phyloP scores from a whole-genome alignment of 495 filamentous ascomycete species.

The Xanthoparmelia taractica region DNA sequence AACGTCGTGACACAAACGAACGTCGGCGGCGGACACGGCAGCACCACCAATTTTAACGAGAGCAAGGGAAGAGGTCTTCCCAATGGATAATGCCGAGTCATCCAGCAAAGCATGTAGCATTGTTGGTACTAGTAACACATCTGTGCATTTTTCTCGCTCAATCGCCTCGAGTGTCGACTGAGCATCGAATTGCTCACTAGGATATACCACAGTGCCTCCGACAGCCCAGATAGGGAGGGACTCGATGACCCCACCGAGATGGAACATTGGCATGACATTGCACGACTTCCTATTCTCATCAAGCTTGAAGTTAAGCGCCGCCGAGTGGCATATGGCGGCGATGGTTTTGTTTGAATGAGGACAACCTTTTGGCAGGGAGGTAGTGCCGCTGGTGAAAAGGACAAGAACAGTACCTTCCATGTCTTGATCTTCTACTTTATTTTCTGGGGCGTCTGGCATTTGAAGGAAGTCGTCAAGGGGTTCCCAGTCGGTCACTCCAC shows the following conservation, averaged over 20 bases:
- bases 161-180: constrained; percentile 29
- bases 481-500: constrained; percentile 1
- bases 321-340: constrained; percentile 23
- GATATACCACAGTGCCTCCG: constrained; percentile 33
- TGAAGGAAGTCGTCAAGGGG: constrained; percentile 7
- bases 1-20: constrained; percentile 27
- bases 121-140: constrained; percentile 33
- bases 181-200: constrained; percentile 31
- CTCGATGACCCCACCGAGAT: constrained; percentile 33
- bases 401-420: constrained; percentile 25
- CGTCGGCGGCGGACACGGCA: constrained; percentile 27
- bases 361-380: constrained; percentile 37
- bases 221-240: constrained; percentile 31
- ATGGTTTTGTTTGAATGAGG: constrained; percentile 29
- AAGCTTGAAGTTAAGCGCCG: constrained; percentile 16
- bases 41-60: constrained; percentile 30
- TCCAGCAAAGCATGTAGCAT: constrained; percentile 31
- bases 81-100: constrained; percentile 20
- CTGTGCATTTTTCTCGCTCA: constrained; percentile 27
- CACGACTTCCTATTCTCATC: constrained; percentile 27
- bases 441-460: neutral
- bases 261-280: constrained; percentile 31
- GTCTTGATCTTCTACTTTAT: neutral
- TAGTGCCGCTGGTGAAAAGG: constrained; percentile 40
- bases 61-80: constrained; percentile 26